Base-by-base conservation (phyloP, 140 eudicot species). In the Cichorium intybus region DNA sequence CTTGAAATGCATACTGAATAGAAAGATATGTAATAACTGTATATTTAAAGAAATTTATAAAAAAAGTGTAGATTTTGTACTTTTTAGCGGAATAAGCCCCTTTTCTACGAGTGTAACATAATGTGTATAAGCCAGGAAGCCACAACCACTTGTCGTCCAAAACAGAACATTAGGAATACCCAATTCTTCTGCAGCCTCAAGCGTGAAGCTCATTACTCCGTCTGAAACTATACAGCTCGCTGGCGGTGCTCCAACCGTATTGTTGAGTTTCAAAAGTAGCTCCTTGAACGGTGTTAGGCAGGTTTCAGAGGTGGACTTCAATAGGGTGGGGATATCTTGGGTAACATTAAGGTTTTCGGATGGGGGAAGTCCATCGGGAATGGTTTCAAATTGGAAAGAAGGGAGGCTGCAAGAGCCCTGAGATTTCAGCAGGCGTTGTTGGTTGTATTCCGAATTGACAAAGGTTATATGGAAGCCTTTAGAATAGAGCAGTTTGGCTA, bases 121-220 rank as follows among this genome's bases (percentile, higher is more conserved):
- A 7, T 54, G 60, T 54, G 60, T 16, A 54, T 54, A 54, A 24
- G 60, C 60, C 60, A 54, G n/a, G 35, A 54, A 54, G 43, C 15
- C 43, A 35, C 15, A 10, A 35, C 14, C 43, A 35, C 43, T 35
- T 8, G 43, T 35, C 0, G 43, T 54, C 60, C 29, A 24, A 54
- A 54, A 26, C 3, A 53, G 29, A 24, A 53, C 59, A 23, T 23
- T 9, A 12, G 34, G 59, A 24, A 53, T 53, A 27, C 17, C 17
- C 34, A 53, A 24, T 34, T 60, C 66, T 60, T 60, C 27, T 8
- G 66, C 17, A 16, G 66, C 66, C 20, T 33, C 29, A 24, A 60
- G 10, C 11, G 66, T 33, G 27, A 60, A 60, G 50, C 50, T 60
- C 66, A 60, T 60, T 18, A 60, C 20, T 8, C 50, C 47, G 16